A percentile compares a stretch with the other conserved stretches of the same genome.
Evolutionary conservation across 805 yeast genomes (phyloP).

Genomic region (Nakazawaea wickerhamii): DNA sequence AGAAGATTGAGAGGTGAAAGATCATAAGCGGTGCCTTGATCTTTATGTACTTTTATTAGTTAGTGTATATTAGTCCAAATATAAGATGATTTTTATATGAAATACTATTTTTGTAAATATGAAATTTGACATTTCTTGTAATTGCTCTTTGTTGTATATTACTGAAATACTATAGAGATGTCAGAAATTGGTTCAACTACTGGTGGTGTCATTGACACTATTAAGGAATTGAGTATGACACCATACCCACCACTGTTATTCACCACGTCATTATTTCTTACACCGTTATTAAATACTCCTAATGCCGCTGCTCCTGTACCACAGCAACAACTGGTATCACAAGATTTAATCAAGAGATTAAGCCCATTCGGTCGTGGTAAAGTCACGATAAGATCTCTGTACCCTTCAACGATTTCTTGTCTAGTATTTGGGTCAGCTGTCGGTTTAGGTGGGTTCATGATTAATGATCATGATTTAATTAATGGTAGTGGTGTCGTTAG

Average conservation of each 20-base stretch:
- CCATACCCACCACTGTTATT: conserved; percentile 34
- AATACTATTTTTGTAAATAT: neutral
- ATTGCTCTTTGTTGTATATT: too few species aligned
- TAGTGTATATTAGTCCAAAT: conserved; percentile 11
- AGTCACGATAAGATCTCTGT: conserved; percentile 12
- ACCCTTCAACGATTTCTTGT: conserved; percentile 39
- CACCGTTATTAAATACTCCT: conserved; percentile 28
- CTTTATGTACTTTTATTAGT: conserved; percentile 9
- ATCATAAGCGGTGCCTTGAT: conserved; percentile 41
- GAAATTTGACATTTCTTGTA: too few species aligned
- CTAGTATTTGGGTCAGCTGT: conserved; percentile 56
- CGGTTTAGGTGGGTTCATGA: conserved; percentile 67
- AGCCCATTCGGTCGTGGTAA: conserved; percentile 13
- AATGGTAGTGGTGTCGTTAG: conserved; percentile 77
- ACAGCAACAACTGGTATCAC: conserved; percentile 15
- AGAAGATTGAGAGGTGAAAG: conserved; percentile 98
- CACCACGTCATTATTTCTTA: conserved; percentile 26
- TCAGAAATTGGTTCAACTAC: too few species aligned
- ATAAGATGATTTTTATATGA: neutral
- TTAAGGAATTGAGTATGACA: conserved; percentile 26
- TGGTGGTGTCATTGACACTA: neutral
- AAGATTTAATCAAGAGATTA: conserved; percentile 1
- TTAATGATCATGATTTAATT: conserved; percentile 66
- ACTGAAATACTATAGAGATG: neutral
- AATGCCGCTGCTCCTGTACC: neutral